These are phyloP conservation scores for Isatis lusitanica DNA, from an alignment of 441 rosid genomes.

Conservation along the genomic window DNA sequence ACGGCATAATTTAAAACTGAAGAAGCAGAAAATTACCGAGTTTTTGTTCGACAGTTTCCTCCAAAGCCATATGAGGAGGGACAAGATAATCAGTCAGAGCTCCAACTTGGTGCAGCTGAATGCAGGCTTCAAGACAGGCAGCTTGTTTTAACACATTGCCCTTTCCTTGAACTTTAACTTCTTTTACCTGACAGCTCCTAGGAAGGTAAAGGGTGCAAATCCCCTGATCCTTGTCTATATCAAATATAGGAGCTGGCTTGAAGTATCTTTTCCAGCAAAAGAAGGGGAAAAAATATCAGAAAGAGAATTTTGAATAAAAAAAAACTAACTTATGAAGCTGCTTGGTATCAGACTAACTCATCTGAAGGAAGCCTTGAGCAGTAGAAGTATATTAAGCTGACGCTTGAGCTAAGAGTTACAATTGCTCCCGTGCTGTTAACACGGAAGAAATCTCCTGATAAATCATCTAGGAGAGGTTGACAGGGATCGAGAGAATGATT, in stretches of 20 bases:
- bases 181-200: conserved; percentile 62
- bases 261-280: conserved; percentile 58
- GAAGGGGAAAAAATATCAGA: background rate
- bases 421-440: conserved; percentile 69
- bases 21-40: conserved; percentile 37
- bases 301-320: background rate
- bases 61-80: conserved; percentile 75
- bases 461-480: conserved; percentile 45
- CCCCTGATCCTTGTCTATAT: conserved; percentile 46
- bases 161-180: conserved; percentile 47
- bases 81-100: conserved; percentile 84
- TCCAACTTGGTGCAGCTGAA: conserved; percentile 62
- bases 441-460: conserved; percentile 41
- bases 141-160: conserved; percentile 53
- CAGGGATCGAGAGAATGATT: conserved; percentile 62
- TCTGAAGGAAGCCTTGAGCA: conserved; percentile 94
- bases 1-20: conserved; percentile 3
- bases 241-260: conserved; percentile 73
- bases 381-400: conserved; percentile 66
- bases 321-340: conserved; percentile 9
- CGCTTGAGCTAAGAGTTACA: conserved; percentile 65
- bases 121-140: conserved; percentile 91
- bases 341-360: conserved; percentile 50
- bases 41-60: conserved; percentile 50
- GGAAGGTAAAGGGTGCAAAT: conserved; percentile 67